A percentile compares a stretch with the other conserved stretches of the same genome.
phyloP scores from a whole-genome alignment of 441 rosid genomes.

The Populus hybrid region DNA sequence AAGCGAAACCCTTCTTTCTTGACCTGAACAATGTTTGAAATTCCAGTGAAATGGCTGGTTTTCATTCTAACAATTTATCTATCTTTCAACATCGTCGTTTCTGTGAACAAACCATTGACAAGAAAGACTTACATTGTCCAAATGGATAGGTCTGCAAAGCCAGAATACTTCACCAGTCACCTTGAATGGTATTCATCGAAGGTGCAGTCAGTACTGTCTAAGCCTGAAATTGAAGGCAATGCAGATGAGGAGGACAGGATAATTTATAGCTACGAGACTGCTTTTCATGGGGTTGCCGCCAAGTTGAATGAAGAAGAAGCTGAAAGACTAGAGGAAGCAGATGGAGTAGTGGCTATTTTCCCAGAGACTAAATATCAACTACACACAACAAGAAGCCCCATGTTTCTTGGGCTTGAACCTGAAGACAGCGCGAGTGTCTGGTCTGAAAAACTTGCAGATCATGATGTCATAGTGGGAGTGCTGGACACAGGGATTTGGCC shows the following conservation, averaged over 20 bases:
- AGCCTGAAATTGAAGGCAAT: constrained; percentile 24
- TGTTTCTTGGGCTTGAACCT: constrained; percentile 70
- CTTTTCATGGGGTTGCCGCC: constrained; percentile 81
- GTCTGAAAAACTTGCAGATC: constrained; percentile 55
- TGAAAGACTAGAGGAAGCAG: constrained; percentile 44
- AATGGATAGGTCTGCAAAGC: constrained; percentile 83
- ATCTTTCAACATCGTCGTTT: constrained; percentile 27
- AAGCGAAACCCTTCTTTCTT: neutral
- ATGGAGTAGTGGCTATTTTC: constrained; percentile 63
- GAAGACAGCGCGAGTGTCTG: constrained; percentile 55
- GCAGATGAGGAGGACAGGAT: constrained; percentile 43
- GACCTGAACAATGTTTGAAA: constrained; percentile 34
- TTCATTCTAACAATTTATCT: constrained; percentile 31
- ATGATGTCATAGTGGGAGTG: constrained; percentile 75
- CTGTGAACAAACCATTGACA: constrained; percentile 16
- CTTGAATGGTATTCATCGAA: constrained; percentile 76
- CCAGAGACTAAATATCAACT: constrained; percentile 69
- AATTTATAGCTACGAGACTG: constrained; percentile 66
- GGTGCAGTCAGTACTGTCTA: constrained; percentile 43
- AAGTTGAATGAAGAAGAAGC: constrained; percentile 56
- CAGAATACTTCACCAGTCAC: constrained; percentile 49
- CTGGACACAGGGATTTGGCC: constrained; percentile 78
- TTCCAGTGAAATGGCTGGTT: constrained; percentile 38
- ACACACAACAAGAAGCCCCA: constrained; percentile 82
- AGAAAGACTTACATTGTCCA: constrained; percentile 74